Conservation (phyloP, 192 early-diverging fungal genomes). For the Linderina pennispora region DNA sequence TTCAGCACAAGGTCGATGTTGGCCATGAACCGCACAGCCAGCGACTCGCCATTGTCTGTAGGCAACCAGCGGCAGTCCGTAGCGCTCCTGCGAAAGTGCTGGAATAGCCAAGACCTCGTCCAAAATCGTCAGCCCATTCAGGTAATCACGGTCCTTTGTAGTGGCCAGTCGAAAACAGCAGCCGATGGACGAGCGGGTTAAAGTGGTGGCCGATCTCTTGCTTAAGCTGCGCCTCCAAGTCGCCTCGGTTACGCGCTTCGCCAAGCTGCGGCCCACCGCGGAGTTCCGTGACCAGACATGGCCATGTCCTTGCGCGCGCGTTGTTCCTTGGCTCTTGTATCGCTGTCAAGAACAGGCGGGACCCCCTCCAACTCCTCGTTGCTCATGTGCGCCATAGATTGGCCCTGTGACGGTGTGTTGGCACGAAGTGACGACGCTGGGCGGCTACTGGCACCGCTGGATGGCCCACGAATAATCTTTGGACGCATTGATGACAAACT, state of each 20-base stretch:
- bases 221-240: constrained; percentile 44
- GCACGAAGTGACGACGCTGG: constrained; percentile 23
- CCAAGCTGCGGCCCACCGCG: constrained; percentile 42
- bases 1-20: constrained; percentile 78
- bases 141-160: constrained; percentile 81
- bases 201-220: constrained; percentile 61
- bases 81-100: constrained; percentile 34
- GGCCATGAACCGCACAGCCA: constrained; percentile 58
- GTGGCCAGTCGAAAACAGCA: constrained; percentile 75
- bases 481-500: constrained; percentile 5
- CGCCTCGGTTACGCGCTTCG: constrained; percentile 23
- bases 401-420: constrained; percentile 3
- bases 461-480: constrained; percentile 8
- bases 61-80: constrained; percentile 24
- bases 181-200: constrained; percentile 47
- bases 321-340: constrained; percentile 59
- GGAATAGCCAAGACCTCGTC: constrained; percentile 58
- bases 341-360: constrained; percentile 58
- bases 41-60: constrained; percentile 41
- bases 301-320: constrained; percentile 67
- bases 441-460: constrained; percentile 10
- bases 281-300: constrained; percentile 59
- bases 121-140: constrained; percentile 59
- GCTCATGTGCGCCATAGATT: constrained; percentile 36
- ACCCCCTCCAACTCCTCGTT: constrained; percentile 37